phyloP scores from a whole-genome alignment of 1,139 yeast genomes.

The Candida labiduridarum region DNA sequence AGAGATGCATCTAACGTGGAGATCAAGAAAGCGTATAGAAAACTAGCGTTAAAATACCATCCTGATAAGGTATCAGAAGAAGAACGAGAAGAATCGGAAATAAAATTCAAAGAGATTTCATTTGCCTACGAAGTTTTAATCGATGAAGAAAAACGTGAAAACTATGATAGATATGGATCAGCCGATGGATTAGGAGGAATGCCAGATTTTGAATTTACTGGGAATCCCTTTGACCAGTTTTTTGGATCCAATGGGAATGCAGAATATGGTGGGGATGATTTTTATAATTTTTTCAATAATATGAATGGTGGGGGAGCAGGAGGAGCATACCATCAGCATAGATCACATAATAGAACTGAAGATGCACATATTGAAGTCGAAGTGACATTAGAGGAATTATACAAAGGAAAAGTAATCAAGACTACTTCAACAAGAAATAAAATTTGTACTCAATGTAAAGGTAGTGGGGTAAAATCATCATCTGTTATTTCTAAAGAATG shows the following conservation, averaged over 20 bases:
- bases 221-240: constrained; percentile 47
- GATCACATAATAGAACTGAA: constrained; percentile 40
- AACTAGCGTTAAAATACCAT: constrained; percentile 70
- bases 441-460: constrained; percentile 71
- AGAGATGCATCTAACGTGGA: constrained; percentile 63
- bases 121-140: constrained; percentile 77
- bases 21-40: constrained; percentile 76
- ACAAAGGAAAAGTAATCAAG: constrained; percentile 78
- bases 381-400: constrained; percentile 74
- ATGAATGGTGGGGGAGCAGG: constrained; percentile 33
- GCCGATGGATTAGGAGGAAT: constrained; percentile 20
- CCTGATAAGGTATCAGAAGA: constrained; percentile 80
- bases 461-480: constrained; percentile 68
- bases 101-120: constrained; percentile 71
- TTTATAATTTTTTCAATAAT: constrained; percentile 66
- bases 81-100: constrained; percentile 67
- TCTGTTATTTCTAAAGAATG: constrained; percentile 59
- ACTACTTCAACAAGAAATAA: constrained; percentile 74
- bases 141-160: constrained; percentile 59
- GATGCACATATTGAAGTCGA: constrained; percentile 69
- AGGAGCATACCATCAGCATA: neutral
- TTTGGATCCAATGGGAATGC: constrained; percentile 30
- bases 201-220: constrained; percentile 23
- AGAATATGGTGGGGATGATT: constrained; percentile 64
- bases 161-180: constrained; percentile 61